Percentiles rank a stretch among this genome's conserved stretches.
These are phyloP conservation scores for Cyclotella baltica DNA, from an alignment of 108 stramenopile genomes.

Conservation along the genomic window DNA sequence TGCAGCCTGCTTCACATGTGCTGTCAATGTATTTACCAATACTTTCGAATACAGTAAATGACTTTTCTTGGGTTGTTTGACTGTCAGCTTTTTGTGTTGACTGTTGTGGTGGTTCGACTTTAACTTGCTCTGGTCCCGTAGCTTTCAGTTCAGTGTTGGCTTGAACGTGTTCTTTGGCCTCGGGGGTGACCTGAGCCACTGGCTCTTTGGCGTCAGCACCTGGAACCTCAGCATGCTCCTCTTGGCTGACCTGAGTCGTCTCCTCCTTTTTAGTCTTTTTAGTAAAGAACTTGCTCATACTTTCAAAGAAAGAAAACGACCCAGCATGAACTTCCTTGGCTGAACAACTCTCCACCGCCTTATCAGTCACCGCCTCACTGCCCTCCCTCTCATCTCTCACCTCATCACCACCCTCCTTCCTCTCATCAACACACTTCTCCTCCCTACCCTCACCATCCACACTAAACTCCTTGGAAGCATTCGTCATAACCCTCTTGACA, in stretches of 20 bases:
- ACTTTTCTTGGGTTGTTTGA: not conserved
- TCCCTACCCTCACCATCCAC: not conserved
- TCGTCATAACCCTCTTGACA: not conserved
- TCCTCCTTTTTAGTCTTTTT: too few species aligned
- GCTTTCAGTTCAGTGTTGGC: too few species aligned
- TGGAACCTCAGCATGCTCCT: too few species aligned
- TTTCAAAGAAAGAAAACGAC: not conserved
- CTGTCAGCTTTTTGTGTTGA: not conserved
- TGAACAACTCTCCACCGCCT: not conserved
- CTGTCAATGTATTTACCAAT: not conserved
- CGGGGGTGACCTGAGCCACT: too few species aligned
- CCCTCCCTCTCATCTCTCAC: not conserved
- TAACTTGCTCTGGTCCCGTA: too few species aligned
- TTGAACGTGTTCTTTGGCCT: too few species aligned
- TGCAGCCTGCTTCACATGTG: not conserved
- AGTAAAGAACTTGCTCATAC: not conserved
- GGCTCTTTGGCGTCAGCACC: too few species aligned
- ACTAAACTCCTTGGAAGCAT: not conserved
- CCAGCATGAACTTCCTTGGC: not conserved
- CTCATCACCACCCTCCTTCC: not conserved
- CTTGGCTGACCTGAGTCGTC: too few species aligned
- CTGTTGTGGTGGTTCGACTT: too few species aligned
- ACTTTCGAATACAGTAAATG: conserved; percentile 1
- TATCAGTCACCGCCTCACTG: not conserved
- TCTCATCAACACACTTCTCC: not conserved